Percentiles rank a stretch among this genome's conserved stretches.
Evolutionary conservation across 225 moss, liverwort and hornwort species (phyloP).

Genomic region (Rhytidiadelphus loreus): DNA sequence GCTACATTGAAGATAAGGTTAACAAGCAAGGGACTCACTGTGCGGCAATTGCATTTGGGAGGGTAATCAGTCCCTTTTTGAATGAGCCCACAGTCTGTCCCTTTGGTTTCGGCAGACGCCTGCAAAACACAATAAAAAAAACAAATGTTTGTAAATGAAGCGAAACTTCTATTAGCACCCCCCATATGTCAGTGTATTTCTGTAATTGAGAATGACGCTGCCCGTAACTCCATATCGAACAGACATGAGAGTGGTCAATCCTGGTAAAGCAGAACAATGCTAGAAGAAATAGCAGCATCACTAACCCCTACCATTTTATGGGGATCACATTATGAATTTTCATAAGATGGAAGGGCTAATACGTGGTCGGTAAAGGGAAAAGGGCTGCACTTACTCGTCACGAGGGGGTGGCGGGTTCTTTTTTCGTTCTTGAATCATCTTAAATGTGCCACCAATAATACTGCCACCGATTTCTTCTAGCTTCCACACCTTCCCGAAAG

Average conservation of each 20-base stretch:
- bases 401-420: slow-evolving; percentile 87
- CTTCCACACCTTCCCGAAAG: slow-evolving; percentile 97
- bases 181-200: not conserved
- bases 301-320: not conserved
- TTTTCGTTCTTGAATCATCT: slow-evolving; percentile 70
- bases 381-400: slow-evolving; percentile 48
- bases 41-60: slow-evolving; percentile 89
- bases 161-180: not conserved
- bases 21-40: slow-evolving; percentile 36
- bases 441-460: slow-evolving; percentile 79
- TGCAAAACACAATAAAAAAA: slow-evolving; percentile 4
- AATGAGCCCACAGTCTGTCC: slow-evolving; percentile 99
- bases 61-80: slow-evolving; percentile 70
- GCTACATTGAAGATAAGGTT: not conserved
- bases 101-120: slow-evolving; percentile 92
- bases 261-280: not conserved
- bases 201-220: not conserved
- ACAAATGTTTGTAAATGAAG: not conserved
- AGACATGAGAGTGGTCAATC: not conserved
- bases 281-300: not conserved
- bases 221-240: not conserved
- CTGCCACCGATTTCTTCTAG: slow-evolving; percentile 88
- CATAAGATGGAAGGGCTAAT: not conserved
- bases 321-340: not conserved
- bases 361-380: not conserved